These are phyloP conservation scores for Passalora sequoiae DNA, from an alignment of 2,329 filamentous ascomycete species.

Conservation along the genomic window DNA sequence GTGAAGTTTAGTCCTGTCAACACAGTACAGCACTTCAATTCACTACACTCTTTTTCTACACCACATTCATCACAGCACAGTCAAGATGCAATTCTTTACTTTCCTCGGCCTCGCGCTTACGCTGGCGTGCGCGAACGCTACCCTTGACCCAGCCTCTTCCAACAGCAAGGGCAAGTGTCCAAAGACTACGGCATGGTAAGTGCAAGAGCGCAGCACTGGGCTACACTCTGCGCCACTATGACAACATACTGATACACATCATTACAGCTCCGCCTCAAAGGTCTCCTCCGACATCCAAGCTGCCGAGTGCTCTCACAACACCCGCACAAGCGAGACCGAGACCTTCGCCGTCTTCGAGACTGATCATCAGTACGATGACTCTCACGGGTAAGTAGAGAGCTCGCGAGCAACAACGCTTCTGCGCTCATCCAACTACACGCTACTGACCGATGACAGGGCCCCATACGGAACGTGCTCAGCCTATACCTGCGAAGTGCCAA, in stretches of 20 bases:
- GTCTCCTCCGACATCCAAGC: slow-evolving; percentile 38
- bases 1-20: no score
- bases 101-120: slow-evolving; percentile 16
- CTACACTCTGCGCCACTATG: no score
- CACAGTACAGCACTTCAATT: no score
- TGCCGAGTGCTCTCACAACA: slow-evolving; percentile 42
- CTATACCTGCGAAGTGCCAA: slow-evolving; percentile 37
- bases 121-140: slow-evolving; percentile 29
- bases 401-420: no score
- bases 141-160: slow-evolving; percentile 34
- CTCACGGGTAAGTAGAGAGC: slow-evolving; percentile 34
- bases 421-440: no score
- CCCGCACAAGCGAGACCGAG: slow-evolving; percentile 33
- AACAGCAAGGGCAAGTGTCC: slow-evolving; percentile 38
- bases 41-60: neutral
- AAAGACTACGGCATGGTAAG: slow-evolving; percentile 22
- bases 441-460: no score
- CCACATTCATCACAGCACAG: slow-evolving; percentile 3
- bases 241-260: neutral
- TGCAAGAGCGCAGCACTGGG: no score
- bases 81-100: slow-evolving; percentile 15
- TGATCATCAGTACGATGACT: slow-evolving; percentile 44
- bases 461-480: slow-evolving; percentile 48
- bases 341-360: slow-evolving; percentile 41
- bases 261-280: slow-evolving; percentile 28